These are phyloP conservation scores for Fallopia convolvulus DNA, from an alignment of 148 eudicot genomes.

Conservation along the genomic window DNA sequence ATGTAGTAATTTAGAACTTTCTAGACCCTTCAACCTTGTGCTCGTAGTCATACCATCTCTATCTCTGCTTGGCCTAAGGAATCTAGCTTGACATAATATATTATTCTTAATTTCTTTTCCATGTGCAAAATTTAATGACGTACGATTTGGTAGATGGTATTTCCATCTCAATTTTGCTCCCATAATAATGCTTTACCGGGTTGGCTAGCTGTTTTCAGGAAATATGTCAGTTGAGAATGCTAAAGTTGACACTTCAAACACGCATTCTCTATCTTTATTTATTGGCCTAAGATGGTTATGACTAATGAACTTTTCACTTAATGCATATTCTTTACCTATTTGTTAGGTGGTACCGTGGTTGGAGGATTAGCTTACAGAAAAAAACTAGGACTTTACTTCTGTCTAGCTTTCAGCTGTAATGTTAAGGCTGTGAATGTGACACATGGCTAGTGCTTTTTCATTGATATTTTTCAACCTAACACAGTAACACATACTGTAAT, in stretches of 20 bases:
- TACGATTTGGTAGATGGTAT: not conserved
- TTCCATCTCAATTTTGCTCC: not conserved
- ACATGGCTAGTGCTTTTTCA: not conserved
- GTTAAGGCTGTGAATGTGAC: not conserved
- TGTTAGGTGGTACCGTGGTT: not conserved
- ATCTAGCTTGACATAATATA: not conserved
- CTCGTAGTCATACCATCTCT: not conserved
- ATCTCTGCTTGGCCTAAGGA: not conserved
- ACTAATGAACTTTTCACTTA: not conserved
- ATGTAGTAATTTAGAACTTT: conserved; percentile 6
- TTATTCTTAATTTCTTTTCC: not conserved
- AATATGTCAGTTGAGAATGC: not conserved
- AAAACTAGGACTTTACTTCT: not conserved
- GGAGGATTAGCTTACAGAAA: not conserved
- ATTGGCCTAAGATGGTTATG: not conserved
- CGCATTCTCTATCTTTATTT: not conserved
- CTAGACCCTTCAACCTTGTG: not conserved
- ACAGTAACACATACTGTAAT: no score
- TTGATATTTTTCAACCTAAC: not conserved
- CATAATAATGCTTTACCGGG: not conserved
- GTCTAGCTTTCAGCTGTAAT: not conserved
- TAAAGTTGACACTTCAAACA: not conserved
- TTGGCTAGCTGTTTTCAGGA: conserved; percentile 8
- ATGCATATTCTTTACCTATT: not conserved
- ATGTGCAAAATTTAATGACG: not conserved